Base-by-base conservation (phyloP, 2,329 filamentous ascomycete species). In the Zasmidium cellare region DNA sequence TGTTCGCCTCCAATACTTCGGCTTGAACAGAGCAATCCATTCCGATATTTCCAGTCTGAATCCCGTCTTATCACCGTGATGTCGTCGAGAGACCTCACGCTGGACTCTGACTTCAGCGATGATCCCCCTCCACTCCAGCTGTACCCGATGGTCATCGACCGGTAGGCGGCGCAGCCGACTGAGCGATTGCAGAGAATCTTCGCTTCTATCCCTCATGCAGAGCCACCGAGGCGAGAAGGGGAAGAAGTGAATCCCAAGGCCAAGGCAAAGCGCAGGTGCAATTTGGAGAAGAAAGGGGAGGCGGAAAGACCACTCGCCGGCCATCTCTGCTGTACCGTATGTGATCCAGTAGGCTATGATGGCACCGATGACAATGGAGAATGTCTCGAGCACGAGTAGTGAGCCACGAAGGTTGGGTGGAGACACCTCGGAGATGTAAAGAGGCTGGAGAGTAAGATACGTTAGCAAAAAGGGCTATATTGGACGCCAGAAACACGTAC, bases 291-390 rank as follows among this genome's bases (percentile, higher is more conserved):
- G 11, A 45, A 55, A 55, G 7, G 52, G 44, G 12, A 48, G 44
- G 2, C 52, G 52, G 14, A 47, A 55, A 1, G 44, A 14, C 44
- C 44, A 47, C 7, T 55, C 52, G 2, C 41, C 44, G n/a, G 22
- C 14, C 16, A 55, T 55, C 2, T 5, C 18, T 14, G 24, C 11
- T 0, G 79, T 82, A 0, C 75, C 81, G 53, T 81, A 84, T 0
- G 78, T 80, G 31, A 80, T 79, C 77, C 79, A 83, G 64, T 76
- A 83, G 2, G 79, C 75, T 23, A 82, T 71, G 3, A 82, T 75
- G 56, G 75, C 77, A 3, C 79, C 77, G 22, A 71, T 62, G 19
- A 77, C 75, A 53, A 79, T 79, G 48, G 69, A 70, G 57, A 79
- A 69, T 45, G 76, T 70, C 55, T 80, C 74, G 2, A 80, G 66